Percentiles rank a stretch among this genome's conserved stretches.
Evolutionary conservation across 1,284 basidiomycete species (phyloP).

Genomic region (Phlebopus sp.): DNA sequence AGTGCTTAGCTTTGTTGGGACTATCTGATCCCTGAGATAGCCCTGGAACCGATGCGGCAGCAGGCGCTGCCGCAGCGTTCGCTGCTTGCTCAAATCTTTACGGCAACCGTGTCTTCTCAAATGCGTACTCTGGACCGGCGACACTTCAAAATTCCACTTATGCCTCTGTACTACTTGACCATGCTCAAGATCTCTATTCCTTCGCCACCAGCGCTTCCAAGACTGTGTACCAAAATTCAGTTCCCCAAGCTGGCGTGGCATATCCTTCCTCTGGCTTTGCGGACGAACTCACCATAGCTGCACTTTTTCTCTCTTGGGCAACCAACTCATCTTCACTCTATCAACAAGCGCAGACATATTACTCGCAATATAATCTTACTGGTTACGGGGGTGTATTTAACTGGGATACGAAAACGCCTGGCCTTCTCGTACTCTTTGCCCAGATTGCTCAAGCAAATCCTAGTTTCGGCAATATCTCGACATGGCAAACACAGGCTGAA

Average conservation of each 20-base stretch:
- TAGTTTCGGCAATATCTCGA: conserved; percentile 50
- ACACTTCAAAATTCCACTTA: conserved; percentile 76
- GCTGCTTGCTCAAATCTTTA: conserved; percentile 84
- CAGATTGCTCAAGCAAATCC: conserved; percentile 57
- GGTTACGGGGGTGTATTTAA: conserved; percentile 69
- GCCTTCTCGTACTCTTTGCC: conserved; percentile 70
- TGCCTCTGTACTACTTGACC: conserved; percentile 62
- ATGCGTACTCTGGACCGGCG: conserved; percentile 54
- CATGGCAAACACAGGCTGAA: conserved; percentile 75
- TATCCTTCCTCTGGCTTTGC: conserved; percentile 74
- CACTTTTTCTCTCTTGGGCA: conserved; percentile 74
- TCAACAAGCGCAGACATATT: conserved; percentile 63
- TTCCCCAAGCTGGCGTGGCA: conserved; percentile 59
- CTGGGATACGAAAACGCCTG: conserved; percentile 85
- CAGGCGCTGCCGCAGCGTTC: conserved; percentile 81
- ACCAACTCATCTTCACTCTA: conserved; percentile 62
- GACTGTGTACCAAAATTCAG: conserved; percentile 59
- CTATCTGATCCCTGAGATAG: conserved; percentile 25
- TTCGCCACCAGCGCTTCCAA: conserved; percentile 68
- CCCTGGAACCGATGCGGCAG: conserved; percentile 89
- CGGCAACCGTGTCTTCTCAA: conserved; percentile 50
- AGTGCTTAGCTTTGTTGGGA: background rate
- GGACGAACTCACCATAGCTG: conserved; percentile 73
- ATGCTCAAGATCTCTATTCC: conserved; percentile 72
- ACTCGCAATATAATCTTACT: conserved; percentile 54